Conservation (phyloP, 169 alveolate genomes). For the Miamiensis avidus region DNA sequence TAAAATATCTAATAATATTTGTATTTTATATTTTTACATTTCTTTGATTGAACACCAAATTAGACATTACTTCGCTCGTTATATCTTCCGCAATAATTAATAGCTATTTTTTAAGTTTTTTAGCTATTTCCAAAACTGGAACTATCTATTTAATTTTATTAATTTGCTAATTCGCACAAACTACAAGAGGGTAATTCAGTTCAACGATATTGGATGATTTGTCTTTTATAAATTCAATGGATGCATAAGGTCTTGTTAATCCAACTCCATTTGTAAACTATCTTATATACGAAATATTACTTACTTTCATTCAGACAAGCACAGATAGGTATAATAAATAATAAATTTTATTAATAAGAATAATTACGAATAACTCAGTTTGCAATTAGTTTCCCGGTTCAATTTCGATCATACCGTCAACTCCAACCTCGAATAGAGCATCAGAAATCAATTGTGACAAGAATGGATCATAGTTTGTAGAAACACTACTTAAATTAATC, state of each 20-base stretch:
- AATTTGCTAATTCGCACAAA: slow-evolving; percentile 46
- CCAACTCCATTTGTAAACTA: slow-evolving; percentile 26
- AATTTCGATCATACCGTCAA: slow-evolving; percentile 35
- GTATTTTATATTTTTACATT: slow-evolving; percentile 11
- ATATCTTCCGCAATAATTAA: slow-evolving; percentile 62
- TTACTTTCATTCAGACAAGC: slow-evolving; percentile 15
- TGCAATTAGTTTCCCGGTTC: slow-evolving; percentile 34
- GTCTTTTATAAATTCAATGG: slow-evolving; percentile 19
- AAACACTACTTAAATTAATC: slow-evolving; percentile 52
- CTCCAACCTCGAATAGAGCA: slow-evolving; percentile 39
- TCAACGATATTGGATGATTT: slow-evolving; percentile 29
- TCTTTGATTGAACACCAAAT: slow-evolving; percentile 32
- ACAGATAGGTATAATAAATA: slow-evolving; percentile 8
- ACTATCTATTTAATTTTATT: slow-evolving; percentile 44
- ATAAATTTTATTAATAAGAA: too few species aligned
- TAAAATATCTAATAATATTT: too few species aligned
- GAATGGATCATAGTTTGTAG: slow-evolving; percentile 55
- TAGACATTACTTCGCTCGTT: slow-evolving; percentile 37
- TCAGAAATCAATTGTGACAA: slow-evolving; percentile 36
- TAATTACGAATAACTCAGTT: slow-evolving; percentile 5
- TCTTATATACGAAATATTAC: slow-evolving; percentile 15
- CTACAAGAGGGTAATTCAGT: slow-evolving; percentile 56
- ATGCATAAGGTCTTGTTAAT: slow-evolving; percentile 23
- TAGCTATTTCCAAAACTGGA: slow-evolving; percentile 49
- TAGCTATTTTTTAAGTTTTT: slow-evolving; percentile 47